Evolutionary conservation across 1,139 yeast genomes (phyloP).

Genomic region (Magnusiomyces ingens): DNA sequence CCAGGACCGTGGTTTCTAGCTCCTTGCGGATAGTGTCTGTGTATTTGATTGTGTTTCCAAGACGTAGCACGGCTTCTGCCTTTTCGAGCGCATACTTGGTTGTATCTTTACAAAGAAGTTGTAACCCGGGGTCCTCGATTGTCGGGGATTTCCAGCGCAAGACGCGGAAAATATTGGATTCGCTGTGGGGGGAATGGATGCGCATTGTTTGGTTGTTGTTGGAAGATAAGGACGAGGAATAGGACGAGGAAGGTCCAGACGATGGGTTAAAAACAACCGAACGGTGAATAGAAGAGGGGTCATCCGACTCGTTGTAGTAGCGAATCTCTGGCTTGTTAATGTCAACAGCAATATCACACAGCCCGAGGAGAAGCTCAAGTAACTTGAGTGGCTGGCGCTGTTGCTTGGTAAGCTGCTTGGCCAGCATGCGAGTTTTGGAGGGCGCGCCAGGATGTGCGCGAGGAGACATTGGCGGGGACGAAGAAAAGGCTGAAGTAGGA

Average conservation of each 20-base stretch:
- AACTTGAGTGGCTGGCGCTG: conserved; percentile 59
- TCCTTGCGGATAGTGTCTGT: conserved; percentile 77
- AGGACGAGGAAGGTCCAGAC: neutral
- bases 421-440: conserved; percentile 13
- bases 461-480: conserved; percentile 15
- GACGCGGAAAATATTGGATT: conserved; percentile 53
- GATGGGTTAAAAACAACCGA: conserved; percentile 12
- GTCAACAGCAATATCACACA: conserved; percentile 69
- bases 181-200: conserved; percentile 59
- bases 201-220: conserved; percentile 17
- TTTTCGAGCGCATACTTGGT: conserved; percentile 55
- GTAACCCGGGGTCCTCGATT: conserved; percentile 55
- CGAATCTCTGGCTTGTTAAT: conserved; percentile 50
- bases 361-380: conserved; percentile 53
- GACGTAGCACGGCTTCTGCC: conserved; percentile 64
- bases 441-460: conserved; percentile 11
- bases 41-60: conserved; percentile 70
- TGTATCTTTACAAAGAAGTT: conserved; percentile 62
- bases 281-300: neutral
- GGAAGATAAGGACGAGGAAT: neutral
- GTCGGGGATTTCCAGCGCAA: conserved; percentile 49
- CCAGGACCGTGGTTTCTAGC: conserved; percentile 65
- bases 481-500: conserved; percentile 8
- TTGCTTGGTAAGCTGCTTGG: conserved; percentile 21
- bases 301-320: neutral